Base-by-base conservation (phyloP, 75 land plant species). In the Cupressus sempervirens region DNA sequence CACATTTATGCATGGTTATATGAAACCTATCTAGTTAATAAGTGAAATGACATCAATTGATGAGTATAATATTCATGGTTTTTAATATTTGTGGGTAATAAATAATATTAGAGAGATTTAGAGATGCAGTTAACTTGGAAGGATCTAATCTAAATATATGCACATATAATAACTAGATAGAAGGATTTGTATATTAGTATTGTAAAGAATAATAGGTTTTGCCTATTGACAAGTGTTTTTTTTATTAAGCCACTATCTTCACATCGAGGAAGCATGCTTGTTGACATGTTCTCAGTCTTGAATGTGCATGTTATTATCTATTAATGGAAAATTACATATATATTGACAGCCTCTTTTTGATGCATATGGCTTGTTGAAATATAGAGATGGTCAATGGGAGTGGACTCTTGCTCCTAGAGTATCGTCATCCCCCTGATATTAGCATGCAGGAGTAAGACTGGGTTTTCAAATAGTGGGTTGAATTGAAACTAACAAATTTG, bases 401-500 rank as follows among this genome's bases (percentile, higher is more conserved):
- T 97, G 99, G 99, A 98, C 96, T 79, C 91, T 96, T 82, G 99
- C 99, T 73, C 99, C 99, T 45, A 98, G 98, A 26, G 93, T 96
- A 45, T 93, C 98, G 76, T 96, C 99, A 88, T 96, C 99, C 32
- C 94, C 98, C 70, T 91, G 99, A 68, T 97, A 97, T 91, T 96
- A 97, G 62, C 99, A 97, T 89, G 98, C 99, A 81, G 98, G 98
- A 52, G 99, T 97, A 89, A 93, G 96, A 45, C 16, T 52, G 50
- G 26, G 41, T 40, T 41, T 23, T n/a, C n/a, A 26, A 5, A 62
- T 29, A 72, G 2, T 68, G 73, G 34, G 73, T 68, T 72, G 32
- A 11, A 12, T 72, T 32, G 74, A 72, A 72, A 72, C 11, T n/a
- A n/a, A n/a, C n/a, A n/a, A 30, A 13, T 72, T 11, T 30, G 8